Base-by-base conservation (phyloP, 148 eudicot genomes). In the Silene latifolia region DNA sequence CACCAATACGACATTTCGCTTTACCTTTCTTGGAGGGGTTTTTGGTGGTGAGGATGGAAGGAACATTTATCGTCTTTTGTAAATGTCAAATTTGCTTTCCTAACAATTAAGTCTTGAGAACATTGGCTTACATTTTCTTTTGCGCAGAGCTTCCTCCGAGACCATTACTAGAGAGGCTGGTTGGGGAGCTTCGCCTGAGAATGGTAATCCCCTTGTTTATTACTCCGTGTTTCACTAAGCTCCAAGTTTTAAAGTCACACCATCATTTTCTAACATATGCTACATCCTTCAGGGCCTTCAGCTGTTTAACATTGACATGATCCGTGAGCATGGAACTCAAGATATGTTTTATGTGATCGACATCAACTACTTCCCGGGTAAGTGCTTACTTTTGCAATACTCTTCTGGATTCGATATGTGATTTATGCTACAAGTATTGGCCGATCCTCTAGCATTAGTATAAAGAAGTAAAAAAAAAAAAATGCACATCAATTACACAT, bases 281-380 rank as follows among this genome's bases (percentile, higher is more conserved):
- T 76, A 18, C 19, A 25, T 77, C 51, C 6, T 69, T 46, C 72
- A 85, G 88, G 88, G 88, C 24, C 88, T 85, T 53, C 85, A 80
- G 54, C 69, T 85, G 73, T 85, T 85, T 79, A 85, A 85, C 75
- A 75, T 85, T 60, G 88, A 85, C 70, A 82, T 85, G 64, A 80
- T 85, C 63, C 83, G 88, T 59, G 88, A 82, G 59, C 84, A 85
- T 66, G 85, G 83, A 72, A 82, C 76, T 68, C 81, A 75, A 58
- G 81, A 82, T 58, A 73, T 82, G 10, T 85, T 82, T 69, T 85
- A 85, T 76, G 88, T 85, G 73, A 80, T 85, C 12, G 88, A 85
- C 76, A 85, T 85, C 69, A 85, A 85, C 53, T 85, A 85, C 84
- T 85, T 85, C 71, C 88, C 88, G 70, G 88, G 85, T 29, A 75